phyloP scores from a whole-genome alignment of 805 yeast genomes.

The Candida montana region DNA sequence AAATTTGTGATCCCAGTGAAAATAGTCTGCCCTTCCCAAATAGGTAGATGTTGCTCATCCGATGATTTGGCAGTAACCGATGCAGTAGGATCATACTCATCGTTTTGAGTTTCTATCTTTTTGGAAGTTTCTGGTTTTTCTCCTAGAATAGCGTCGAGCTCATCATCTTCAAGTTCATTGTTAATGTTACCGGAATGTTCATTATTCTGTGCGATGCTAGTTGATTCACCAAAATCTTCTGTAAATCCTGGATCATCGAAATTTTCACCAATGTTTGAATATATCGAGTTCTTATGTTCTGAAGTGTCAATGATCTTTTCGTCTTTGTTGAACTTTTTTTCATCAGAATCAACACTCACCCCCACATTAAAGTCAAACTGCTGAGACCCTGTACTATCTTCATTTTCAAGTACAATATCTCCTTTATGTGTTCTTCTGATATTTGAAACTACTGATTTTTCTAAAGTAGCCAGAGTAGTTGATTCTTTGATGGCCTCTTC shows the following conservation, averaged over 20 bases:
- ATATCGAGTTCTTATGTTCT: constrained; percentile 14
- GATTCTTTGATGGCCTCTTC: constrained; percentile 66
- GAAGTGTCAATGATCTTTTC: constrained; percentile 9
- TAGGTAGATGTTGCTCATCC: constrained; percentile 4
- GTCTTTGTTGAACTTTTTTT: constrained; percentile 17
- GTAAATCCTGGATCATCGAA: background rate
- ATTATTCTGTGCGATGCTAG: background rate
- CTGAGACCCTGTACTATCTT: constrained; percentile 22
- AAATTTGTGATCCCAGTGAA: constrained; percentile 48
- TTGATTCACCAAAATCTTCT: constrained; percentile 27
- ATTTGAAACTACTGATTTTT: constrained; percentile 53
- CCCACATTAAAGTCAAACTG: constrained; percentile 28
- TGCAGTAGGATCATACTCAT: constrained; percentile 18
- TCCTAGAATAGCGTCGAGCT: constrained; percentile 28
- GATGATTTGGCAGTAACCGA: background rate
- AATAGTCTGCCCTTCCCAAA: constrained; percentile 45
- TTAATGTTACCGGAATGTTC: background rate
- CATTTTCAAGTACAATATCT: constrained; percentile 69
- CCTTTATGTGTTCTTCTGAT: constrained; percentile 84
- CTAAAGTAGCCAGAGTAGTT: constrained; percentile 62
- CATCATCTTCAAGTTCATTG: constrained; percentile 30
- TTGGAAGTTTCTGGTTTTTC: constrained; percentile 17
- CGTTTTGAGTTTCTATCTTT: constrained; percentile 6
- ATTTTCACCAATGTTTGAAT: constrained; percentile 9
- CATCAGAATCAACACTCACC: constrained; percentile 20